phyloP scores from a whole-genome alignment of 23 red algal genomes.

The Agarophyton chilense region DNA sequence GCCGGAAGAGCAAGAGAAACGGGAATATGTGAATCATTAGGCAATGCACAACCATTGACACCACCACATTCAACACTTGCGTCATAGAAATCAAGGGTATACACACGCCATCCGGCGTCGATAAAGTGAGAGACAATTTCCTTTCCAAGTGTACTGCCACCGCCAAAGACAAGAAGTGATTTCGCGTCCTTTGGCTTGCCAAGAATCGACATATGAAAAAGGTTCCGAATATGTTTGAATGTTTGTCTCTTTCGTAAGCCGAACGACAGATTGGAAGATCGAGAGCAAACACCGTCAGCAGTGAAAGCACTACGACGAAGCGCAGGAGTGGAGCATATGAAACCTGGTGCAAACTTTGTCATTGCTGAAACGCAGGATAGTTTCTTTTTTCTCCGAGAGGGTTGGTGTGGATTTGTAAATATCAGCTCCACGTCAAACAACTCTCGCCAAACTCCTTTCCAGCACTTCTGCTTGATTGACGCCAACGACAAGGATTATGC shows the following conservation, averaged over 20 bases:
- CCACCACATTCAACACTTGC: constrained; percentile 60
- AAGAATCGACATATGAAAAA: constrained; percentile 15
- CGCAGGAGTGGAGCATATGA: not conserved
- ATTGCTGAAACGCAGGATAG: too few relatives aligned
- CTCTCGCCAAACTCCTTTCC: too few relatives aligned
- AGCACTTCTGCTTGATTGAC: too few relatives aligned
- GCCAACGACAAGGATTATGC: too few relatives aligned
- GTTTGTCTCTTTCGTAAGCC: not conserved
- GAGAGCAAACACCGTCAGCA: not conserved
- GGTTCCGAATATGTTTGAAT: not conserved
- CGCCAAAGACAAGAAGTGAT: constrained; percentile 75
- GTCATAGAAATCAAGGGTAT: constrained; percentile 73
- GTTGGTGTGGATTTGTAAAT: too few relatives aligned
- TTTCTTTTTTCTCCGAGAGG: too few relatives aligned
- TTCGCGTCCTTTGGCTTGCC: not conserved
- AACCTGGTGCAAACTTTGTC: not conserved
- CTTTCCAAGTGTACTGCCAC: constrained; percentile 67
- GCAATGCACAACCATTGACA: constrained; percentile 54
- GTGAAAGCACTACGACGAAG: not conserved
- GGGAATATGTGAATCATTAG: constrained; percentile 38
- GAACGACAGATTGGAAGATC: not conserved
- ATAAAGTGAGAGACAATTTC: constrained; percentile 47
- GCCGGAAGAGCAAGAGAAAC: constrained; percentile 64
- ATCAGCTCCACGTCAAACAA: too few relatives aligned
- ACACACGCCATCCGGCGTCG: constrained; percentile 62